A percentile compares a stretch with the other conserved stretches of the same genome.
These are phyloP conservation scores for Heliocybe sulcata DNA, from an alignment of 1,284 basidiomycete species.

Conservation along the genomic window DNA sequence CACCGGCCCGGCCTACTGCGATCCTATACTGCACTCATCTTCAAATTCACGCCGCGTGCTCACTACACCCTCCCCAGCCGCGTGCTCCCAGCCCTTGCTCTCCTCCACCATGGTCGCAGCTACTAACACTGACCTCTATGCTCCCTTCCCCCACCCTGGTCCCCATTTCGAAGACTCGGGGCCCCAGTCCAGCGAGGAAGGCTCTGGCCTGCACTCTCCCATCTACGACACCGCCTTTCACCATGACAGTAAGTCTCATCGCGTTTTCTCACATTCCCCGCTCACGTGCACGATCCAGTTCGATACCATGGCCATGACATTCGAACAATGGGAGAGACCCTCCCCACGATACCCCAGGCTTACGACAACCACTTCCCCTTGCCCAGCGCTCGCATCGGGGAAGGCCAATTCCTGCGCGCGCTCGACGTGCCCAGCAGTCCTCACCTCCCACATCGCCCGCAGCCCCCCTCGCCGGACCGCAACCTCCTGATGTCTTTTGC, in stretches of 20 bases:
- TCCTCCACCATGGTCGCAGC: conserved; percentile 43
- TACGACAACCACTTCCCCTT: neutral
- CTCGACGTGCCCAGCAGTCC: neutral
- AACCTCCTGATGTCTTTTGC: neutral
- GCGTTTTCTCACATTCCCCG: neutral
- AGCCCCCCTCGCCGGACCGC: neutral
- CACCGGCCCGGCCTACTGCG: too few relatives aligned
- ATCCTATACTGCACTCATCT: neutral
- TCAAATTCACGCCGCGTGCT: too few relatives aligned
- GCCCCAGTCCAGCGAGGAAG: conserved; percentile 62
- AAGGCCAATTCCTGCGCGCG: neutral
- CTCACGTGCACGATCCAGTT: neutral
- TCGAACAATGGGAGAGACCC: neutral
- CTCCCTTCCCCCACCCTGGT: conserved; percentile 36
- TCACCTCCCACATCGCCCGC: neutral
- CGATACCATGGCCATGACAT: neutral
- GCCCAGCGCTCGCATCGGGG: neutral
- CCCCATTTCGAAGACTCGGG: conserved; percentile 50
- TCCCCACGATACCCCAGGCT: neutral
- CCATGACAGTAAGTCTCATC: conserved; percentile 25
- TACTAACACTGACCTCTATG: conserved; percentile 43
- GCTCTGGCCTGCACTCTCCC: conserved; percentile 65
- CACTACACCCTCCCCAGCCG: conserved; percentile 9
- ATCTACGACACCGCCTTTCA: conserved; percentile 46
- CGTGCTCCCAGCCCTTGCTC: conserved; percentile 11